Percentiles rank a stretch among this genome's conserved stretches.
Conservation (phyloP, 805 yeast genomes). For the Peterozyma xylosa region DNA sequence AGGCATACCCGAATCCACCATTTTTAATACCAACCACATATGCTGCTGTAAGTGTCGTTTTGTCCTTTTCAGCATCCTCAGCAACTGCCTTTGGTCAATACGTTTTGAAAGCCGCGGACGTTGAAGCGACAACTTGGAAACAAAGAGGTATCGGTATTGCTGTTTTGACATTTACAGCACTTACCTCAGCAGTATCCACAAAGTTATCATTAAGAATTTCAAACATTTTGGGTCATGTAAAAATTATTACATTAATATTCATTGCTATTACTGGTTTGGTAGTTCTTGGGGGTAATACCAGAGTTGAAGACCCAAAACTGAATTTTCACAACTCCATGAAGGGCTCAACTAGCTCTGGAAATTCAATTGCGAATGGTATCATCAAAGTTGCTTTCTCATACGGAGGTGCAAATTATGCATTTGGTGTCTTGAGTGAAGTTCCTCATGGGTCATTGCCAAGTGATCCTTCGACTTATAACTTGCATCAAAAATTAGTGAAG, state of each 20-base stretch:
- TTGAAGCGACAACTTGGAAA: constrained; percentile 67
- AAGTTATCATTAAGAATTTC: constrained; percentile 23
- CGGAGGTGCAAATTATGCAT: constrained; percentile 32
- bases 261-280: constrained; percentile 27
- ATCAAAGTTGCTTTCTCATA: constrained; percentile 36
- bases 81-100: constrained; percentile 30
- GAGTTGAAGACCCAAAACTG: constrained; percentile 24
- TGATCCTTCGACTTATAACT: no score
- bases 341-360: constrained; percentile 33
- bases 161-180: constrained; percentile 19
- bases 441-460: no score
- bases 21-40: constrained; percentile 27
- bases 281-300: constrained; percentile 28
- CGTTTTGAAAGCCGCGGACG: constrained; percentile 60
- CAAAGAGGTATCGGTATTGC: constrained; percentile 41
- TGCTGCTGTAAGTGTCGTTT: constrained; percentile 30
- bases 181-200: constrained; percentile 18
- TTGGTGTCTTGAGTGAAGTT: constrained; percentile 25
- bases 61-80: constrained; percentile 28
- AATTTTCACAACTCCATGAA: constrained; percentile 28
- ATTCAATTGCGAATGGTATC: constrained; percentile 33
- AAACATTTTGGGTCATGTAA: constrained; percentile 27
- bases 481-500: constrained; percentile 16
- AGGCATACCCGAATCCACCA: constrained; percentile 27
- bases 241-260: constrained; percentile 25